Percentiles rank a stretch among this genome's conserved stretches.
Conservation (phyloP, 129 eudicot genomes). For the Deinandra increscens region DNA sequence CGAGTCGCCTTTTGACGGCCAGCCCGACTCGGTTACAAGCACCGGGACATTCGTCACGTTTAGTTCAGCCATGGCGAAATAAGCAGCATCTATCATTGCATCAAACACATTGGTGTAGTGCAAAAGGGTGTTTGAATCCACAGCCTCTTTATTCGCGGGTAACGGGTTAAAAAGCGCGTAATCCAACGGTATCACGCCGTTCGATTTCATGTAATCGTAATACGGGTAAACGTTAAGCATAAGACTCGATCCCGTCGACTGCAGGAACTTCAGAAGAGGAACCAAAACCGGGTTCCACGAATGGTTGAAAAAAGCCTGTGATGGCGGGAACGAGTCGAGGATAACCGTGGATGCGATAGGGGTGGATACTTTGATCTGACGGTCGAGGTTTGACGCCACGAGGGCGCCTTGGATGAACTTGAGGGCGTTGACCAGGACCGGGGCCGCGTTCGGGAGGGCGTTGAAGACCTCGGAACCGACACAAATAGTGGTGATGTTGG, state of each 20-base stretch:
- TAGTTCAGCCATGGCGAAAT: conserved; percentile 72
- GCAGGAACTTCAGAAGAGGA: conserved; percentile 66
- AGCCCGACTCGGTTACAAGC: conserved; percentile 78
- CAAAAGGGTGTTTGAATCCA: conserved; percentile 76
- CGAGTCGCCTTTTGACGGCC: conserved; percentile 88
- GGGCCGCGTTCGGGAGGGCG: conserved; percentile 67
- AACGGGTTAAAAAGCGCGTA: conserved; percentile 83
- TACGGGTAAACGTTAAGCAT: conserved; percentile 84
- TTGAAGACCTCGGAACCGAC: conserved; percentile 86
- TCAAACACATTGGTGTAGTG: conserved; percentile 84
- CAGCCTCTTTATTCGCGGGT: conserved; percentile 85
- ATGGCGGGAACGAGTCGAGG: conserved; percentile 88
- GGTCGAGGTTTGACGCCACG: conserved; percentile 68
- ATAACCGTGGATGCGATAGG: conserved; percentile 75
- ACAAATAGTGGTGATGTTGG: conserved; percentile 81
- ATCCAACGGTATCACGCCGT: conserved; percentile 82
- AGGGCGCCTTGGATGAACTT: conserved; percentile 80
- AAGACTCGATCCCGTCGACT: conserved; percentile 61
- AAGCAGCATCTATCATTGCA: conserved; percentile 93
- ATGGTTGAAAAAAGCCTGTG: conserved; percentile 86
- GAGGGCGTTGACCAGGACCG: conserved; percentile 61
- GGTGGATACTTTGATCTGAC: conserved; percentile 74
- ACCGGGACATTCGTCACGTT: conserved; percentile 79
- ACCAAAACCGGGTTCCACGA: conserved; percentile 58
- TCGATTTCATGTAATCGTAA: conserved; percentile 74